Conservation (phyloP, 108 stramenopile species). For the Nannochloropsis salina region DNA sequence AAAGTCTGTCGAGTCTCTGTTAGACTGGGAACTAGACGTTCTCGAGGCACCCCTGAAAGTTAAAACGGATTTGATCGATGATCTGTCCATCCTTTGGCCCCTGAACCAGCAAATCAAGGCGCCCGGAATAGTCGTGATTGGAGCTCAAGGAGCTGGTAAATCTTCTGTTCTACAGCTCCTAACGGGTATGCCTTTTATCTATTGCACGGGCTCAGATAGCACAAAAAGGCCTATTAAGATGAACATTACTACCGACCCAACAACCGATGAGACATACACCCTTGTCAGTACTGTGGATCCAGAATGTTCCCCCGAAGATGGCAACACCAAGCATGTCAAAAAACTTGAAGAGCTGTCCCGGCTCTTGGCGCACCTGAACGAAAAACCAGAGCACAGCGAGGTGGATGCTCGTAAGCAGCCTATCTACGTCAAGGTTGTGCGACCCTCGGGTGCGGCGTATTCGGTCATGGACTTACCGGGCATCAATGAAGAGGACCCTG, state of each 20-base stretch:
- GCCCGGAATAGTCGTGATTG: constrained; percentile 48
- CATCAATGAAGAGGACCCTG: background rate
- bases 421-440: background rate
- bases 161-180: constrained; percentile 53
- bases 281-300: background rate
- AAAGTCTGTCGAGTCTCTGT: background rate
- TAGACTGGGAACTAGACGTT: background rate
- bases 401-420: background rate
- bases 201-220: constrained; percentile 24
- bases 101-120: constrained; percentile 25
- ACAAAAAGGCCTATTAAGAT: constrained; percentile 31
- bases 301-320: background rate
- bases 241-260: constrained; percentile 15
- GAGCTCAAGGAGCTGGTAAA: constrained; percentile 55
- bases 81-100: constrained; percentile 17
- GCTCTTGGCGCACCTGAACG: background rate
- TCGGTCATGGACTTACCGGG: constrained; percentile 30
- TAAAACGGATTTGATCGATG: constrained; percentile 1
- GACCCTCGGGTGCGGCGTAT: constrained; percentile 13
- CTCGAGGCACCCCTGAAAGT: constrained; percentile 2
- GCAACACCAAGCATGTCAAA: background rate
- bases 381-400: background rate
- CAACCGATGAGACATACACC: background rate
- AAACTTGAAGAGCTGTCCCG: background rate
- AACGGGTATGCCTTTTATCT: constrained; percentile 50